Conservation (phyloP, 2,329 filamentous ascomycete genomes). For the Exophiala sp. region DNA sequence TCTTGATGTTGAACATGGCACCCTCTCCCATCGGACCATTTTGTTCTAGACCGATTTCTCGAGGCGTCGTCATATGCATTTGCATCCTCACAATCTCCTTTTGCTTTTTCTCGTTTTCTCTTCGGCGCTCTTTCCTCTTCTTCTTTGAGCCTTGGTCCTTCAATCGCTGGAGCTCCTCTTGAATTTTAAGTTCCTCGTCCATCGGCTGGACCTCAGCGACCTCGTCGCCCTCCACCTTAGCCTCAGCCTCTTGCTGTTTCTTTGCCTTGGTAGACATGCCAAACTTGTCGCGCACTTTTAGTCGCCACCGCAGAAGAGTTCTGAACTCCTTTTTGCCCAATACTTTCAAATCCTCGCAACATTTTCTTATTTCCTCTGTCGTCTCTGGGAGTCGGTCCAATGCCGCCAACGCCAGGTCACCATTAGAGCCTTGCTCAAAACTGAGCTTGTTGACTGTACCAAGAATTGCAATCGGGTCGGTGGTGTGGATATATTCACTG, state of each 20-base stretch:
- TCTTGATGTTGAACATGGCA: conserved; percentile 80
- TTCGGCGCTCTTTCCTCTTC: conserved; percentile 78
- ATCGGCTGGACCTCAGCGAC: conserved; percentile 81
- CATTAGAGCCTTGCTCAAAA: conserved; percentile 75
- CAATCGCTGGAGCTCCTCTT: conserved; percentile 79
- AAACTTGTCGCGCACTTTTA: conserved; percentile 86
- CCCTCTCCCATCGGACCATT: conserved; percentile 72
- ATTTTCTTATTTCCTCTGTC: conserved; percentile 72
- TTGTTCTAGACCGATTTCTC: conserved; percentile 93
- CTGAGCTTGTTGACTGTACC: conserved; percentile 79
- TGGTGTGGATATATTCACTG: conserved; percentile 89
- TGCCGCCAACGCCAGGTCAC: conserved; percentile 81
- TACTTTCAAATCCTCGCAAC: conserved; percentile 81
- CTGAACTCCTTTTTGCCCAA: conserved; percentile 94
- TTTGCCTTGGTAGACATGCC: conserved; percentile 58
- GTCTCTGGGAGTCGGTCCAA: conserved; percentile 83
- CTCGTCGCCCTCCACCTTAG: conserved; percentile 58
- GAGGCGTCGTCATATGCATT: conserved; percentile 92
- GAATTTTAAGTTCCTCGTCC: conserved; percentile 90
- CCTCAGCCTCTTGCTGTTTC: conserved; percentile 35
- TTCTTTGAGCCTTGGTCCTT: conserved; percentile 73
- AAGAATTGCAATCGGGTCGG: conserved; percentile 87
- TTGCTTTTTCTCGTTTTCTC: conserved; percentile 89
- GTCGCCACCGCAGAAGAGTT: conserved; percentile 78
- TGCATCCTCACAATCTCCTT: conserved; percentile 96